Evolutionary conservation across 2,329 filamentous ascomycete species (phyloP), one percentile per base, ranked within the genome.

Genomic region (Aspergillus sp.): DNA sequence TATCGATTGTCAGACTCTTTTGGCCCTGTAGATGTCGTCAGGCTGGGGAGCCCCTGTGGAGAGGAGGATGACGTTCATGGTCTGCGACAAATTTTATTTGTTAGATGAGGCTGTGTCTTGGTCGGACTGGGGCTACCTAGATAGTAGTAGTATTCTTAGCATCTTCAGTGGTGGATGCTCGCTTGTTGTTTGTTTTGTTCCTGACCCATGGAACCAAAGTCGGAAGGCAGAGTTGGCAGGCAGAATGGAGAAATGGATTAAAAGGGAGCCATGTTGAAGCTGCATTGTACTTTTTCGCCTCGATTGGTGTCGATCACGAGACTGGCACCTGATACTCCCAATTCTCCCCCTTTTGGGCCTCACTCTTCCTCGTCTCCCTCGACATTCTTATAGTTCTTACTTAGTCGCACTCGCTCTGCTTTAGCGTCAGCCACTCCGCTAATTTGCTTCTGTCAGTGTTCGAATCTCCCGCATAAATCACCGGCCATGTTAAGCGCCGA

Each of bases 401-500:
- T 44, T 44, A 10, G 17, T 13, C 10, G 23, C 47, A 19, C 39
- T 19, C 27, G 8, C 21, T 8, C n/a, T n/a, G 23, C 23, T 30
- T 17, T 27, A 49, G 23, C 42, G 15, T 49, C 47, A 27, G 47
- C 47, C 47, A 27, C 47, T n/a, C 47, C 47, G 44, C 23, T 7
- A 27, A 32, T 27, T 17, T 44, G 50, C 25, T 38, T 48, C 42
- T 41, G 30, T 54, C 17, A 25, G 13, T 54, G 27, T 25, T 54
- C 41, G 8, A 21, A 15, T 50, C 19, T 21, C 13, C 17, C n/a
- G 23, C 15, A 48, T 44, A 30, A 48, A 30, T 49, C 25, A 30
- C 47, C 47, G 47, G 23, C 15, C 21, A 15, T 27, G 15, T n/a
- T 49, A 48, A 73, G 66, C 23, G 52, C 30, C 52, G 52, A 47